Base-by-base conservation (phyloP, 179 eudicot genomes). In the Drosera spatulata region DNA sequence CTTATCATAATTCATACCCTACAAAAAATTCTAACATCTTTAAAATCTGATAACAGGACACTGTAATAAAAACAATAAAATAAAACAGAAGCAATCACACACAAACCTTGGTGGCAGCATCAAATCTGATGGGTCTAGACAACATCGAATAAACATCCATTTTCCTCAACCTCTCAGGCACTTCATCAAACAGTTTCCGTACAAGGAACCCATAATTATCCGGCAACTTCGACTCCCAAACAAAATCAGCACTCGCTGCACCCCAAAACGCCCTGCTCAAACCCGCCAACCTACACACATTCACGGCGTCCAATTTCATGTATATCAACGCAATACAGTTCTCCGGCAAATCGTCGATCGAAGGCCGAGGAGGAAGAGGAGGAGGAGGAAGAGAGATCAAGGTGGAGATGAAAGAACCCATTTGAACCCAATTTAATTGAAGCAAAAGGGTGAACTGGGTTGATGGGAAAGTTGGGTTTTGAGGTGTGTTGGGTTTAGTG, bases 161-260 rank as follows among this genome's bases (percentile, higher is more conserved):
- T 64, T 77, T 81, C 38, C 65, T 7, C 54, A 67, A 44, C 13
- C 49, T 37, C 37, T 40, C 50, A 22, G 66, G 43, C 53, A 57
- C 55, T 66, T 60, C 62, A 51, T 44, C 37, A 15, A 71, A 68
- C 49, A 86, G 61, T 53, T 77, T 81, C 42, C 60, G 39, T 0
- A 71, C 76, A 53, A 81, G 79, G 63, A 61, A 63, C 57, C 61
- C 58, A 55, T 81, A 77, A 61, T 82, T 85, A 0, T 54, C 59
- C 3, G 93, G 88, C 69, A 85, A 61, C 59, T 82, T 85, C 1
- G 78, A 39, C 33, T 76, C 79, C 93, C 93, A 82, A 2, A 85
- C 80, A 33, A 66, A 48, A 73, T 85, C 84, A 39, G 81, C 72
- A 60, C 45, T 60, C 4, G 93, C 78, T 55, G 88, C 93, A 22